These are phyloP conservation scores for Amaranthus palmeri DNA, from an alignment of 148 eudicot species.

Conservation along the genomic window DNA sequence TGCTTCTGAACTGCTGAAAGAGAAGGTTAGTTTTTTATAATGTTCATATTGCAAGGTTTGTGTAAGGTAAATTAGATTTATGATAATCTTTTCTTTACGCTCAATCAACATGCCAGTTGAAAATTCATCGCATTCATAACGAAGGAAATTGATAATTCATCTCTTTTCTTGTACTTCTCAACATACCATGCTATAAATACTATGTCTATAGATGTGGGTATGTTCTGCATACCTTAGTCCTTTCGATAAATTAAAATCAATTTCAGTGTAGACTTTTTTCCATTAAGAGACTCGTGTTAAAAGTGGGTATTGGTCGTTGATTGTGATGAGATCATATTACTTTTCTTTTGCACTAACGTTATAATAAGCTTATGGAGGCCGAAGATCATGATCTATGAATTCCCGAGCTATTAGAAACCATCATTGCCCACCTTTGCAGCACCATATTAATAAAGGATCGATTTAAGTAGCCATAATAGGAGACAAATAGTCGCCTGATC, in stretches of 20 bases:
- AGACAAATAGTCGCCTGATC: no score
- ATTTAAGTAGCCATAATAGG: no score
- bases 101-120: neutral
- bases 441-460: no score
- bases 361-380: no score
- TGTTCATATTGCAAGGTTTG: neutral
- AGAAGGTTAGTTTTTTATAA: constrained; percentile 45
- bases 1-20: constrained; percentile 78
- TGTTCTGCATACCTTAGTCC: neutral
- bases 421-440: no score
- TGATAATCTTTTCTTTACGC: neutral
- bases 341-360: no score
- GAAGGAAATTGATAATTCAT: neutral
- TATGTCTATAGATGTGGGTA: neutral
- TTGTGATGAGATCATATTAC: neutral
- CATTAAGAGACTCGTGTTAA: no score
- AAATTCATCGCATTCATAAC: neutral
- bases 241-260: neutral
- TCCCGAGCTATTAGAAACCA: no score
- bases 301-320: neutral
- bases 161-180: constrained; percentile 5
- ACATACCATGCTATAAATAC: neutral
- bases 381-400: no score
- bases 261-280: neutral
- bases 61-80: neutral